Percentiles rank a stretch among this genome's conserved stretches.
Conservation (phyloP, 2,329 filamentous ascomycete species). For the Penicillium sp. region DNA sequence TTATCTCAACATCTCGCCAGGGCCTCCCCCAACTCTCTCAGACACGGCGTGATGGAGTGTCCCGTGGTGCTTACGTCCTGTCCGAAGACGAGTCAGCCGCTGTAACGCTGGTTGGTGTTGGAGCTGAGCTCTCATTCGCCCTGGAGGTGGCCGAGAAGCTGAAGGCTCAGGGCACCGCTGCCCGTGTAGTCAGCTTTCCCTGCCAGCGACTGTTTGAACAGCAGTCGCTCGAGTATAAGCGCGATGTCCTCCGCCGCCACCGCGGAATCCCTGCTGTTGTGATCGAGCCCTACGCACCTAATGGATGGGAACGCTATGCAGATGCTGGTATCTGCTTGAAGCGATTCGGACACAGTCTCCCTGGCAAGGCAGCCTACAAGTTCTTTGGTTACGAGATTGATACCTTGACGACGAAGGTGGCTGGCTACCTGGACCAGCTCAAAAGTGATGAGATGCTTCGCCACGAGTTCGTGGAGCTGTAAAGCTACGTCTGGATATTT, state of each 20-base stretch:
- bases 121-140: slow-evolving; percentile 56
- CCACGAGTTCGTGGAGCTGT: slow-evolving; percentile 22
- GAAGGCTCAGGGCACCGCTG: slow-evolving; percentile 45
- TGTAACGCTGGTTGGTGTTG: slow-evolving; percentile 56
- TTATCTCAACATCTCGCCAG: slow-evolving; percentile 52
- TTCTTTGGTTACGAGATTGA: slow-evolving; percentile 23
- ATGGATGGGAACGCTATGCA: slow-evolving; percentile 59
- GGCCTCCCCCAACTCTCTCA: slow-evolving; percentile 43
- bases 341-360: slow-evolving; percentile 45
- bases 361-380: slow-evolving; percentile 23
- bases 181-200: slow-evolving; percentile 56
- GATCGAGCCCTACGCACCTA: slow-evolving; percentile 55
- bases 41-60: slow-evolving; percentile 44
- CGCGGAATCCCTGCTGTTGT: slow-evolving; percentile 49
- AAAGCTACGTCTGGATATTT: not conserved
- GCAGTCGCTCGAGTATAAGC: slow-evolving; percentile 52
- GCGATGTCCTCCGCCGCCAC: slow-evolving; percentile 45
- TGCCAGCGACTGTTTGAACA: slow-evolving; percentile 56
- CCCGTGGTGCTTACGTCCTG: slow-evolving; percentile 48
- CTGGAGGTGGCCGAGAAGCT: slow-evolving; percentile 48
- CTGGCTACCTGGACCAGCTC: slow-evolving; percentile 15
- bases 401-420: slow-evolving; percentile 19
- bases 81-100: slow-evolving; percentile 41
- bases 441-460: slow-evolving; percentile 19
- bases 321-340: slow-evolving; percentile 53